These are phyloP conservation scores for Pythium folliculosum DNA, from an alignment of 352 stramenopile species.

Conservation along the genomic window DNA sequence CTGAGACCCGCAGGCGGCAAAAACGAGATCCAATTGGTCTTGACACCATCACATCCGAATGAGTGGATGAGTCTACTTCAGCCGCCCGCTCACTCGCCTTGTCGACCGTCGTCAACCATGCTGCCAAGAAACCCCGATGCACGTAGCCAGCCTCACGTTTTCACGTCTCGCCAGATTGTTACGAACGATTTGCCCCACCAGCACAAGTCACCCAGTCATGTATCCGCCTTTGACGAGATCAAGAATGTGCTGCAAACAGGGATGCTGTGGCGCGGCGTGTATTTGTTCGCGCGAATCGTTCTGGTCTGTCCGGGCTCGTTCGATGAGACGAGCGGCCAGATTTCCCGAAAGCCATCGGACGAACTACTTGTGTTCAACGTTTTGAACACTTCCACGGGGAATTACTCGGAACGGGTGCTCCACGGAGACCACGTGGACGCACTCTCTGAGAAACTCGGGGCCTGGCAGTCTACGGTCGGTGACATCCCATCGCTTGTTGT, in stretches of 20 bases:
- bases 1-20: not conserved
- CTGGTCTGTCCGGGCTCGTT: slow-evolving; percentile 27
- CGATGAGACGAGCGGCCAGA: not conserved
- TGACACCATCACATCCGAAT: slow-evolving; percentile 12
- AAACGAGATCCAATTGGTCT: not conserved
- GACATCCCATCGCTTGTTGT: slow-evolving; percentile 23
- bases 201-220: not conserved
- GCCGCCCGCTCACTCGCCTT: slow-evolving; percentile 11
- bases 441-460: slow-evolving; percentile 28
- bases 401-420: slow-evolving; percentile 18
- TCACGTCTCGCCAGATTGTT: not conserved
- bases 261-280: slow-evolving; percentile 54
- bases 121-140: not conserved
- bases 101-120: slow-evolving; percentile 5
- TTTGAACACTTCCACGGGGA: slow-evolving; percentile 47
- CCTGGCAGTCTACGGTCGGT: slow-evolving; percentile 8
- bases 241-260: slow-evolving; percentile 51
- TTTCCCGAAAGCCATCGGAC: slow-evolving; percentile 20
- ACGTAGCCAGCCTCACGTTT: not conserved
- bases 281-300: slow-evolving; percentile 45
- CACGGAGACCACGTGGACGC: slow-evolving; percentile 27
- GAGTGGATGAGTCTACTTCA: slow-evolving; percentile 25
- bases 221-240: slow-evolving; percentile 1
- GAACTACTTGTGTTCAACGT: slow-evolving; percentile 38
- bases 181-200: not conserved